phyloP scores from a whole-genome alignment of 331 rosid genomes.

The Cucumis variabilis region DNA sequence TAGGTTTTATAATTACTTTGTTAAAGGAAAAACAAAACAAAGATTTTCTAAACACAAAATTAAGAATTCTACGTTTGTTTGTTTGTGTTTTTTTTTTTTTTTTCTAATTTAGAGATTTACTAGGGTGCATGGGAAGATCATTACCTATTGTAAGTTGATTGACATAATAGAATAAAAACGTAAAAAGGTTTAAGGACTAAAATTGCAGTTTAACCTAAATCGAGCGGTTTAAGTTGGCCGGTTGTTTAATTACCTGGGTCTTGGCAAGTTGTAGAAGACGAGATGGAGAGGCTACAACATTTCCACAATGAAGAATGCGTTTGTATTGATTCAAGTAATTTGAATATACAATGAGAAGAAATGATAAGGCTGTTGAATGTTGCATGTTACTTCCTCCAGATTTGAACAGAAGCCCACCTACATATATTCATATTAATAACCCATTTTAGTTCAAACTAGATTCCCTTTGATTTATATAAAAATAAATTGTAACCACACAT shows the following conservation, averaged over 20 bases:
- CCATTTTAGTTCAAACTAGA: too few relatives aligned
- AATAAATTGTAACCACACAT: too few relatives aligned
- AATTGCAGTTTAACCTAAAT: too few relatives aligned
- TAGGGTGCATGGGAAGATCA: neutral
- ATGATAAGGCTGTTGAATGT: slow-evolving; percentile 43
- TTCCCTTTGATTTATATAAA: too few relatives aligned
- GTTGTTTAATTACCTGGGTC: slow-evolving; percentile 38
- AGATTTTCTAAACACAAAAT: neutral
- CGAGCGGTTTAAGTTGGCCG: neutral
- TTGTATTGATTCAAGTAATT: slow-evolving; percentile 26
- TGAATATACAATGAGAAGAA: slow-evolving; percentile 39
- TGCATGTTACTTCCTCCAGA: slow-evolving; percentile 48
- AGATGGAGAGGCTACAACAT: slow-evolving; percentile 33
- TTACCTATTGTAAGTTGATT: neutral
- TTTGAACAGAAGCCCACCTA: slow-evolving; percentile 47
- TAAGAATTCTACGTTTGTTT: too few relatives aligned
- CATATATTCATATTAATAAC: too few relatives aligned
- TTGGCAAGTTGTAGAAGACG: slow-evolving; percentile 35
- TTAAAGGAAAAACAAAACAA: too few relatives aligned
- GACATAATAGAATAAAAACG: too few relatives aligned
- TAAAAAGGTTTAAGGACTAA: neutral
- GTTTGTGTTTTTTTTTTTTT: too few relatives aligned
- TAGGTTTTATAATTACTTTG: too few relatives aligned
- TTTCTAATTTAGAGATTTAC: too few relatives aligned
- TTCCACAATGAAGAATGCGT: slow-evolving; percentile 22